A percentile compares a stretch with the other conserved stretches of the same genome.
Conservation (phyloP, 2,329 filamentous ascomycete genomes). For the Diaporthe eres region DNA sequence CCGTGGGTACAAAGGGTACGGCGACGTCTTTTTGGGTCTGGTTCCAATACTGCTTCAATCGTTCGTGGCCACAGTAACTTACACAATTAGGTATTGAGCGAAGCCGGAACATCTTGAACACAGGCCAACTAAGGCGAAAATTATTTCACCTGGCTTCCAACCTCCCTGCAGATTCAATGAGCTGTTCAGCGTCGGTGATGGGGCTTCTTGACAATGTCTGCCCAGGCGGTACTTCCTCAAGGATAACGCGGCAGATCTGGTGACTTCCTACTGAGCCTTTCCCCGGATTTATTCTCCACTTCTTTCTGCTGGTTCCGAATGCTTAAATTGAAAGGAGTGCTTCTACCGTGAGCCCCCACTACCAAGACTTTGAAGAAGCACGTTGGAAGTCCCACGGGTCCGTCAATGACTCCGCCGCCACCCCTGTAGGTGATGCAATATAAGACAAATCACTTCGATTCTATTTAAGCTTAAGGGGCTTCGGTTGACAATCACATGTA, state of each 20-base stretch:
- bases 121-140: not conserved
- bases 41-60: too few species aligned
- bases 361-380: not conserved
- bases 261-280: not conserved
- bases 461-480: constrained; percentile 1
- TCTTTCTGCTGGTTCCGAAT: not conserved
- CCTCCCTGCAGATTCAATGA: too few species aligned
- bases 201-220: not conserved
- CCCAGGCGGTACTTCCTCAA: too few species aligned
- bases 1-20: not conserved
- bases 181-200: not conserved
- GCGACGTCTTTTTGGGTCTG: too few species aligned
- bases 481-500: not conserved
- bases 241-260: not conserved
- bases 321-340: constrained; percentile 6
- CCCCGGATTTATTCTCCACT: constrained; percentile 7
- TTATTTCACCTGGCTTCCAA: not conserved
- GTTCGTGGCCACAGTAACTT: too few species aligned
- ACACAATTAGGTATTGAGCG: not conserved
- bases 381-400: not conserved
- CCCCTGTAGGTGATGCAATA: not conserved
- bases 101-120: not conserved
- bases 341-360: not conserved
- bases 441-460: not conserved
- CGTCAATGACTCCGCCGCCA: not conserved